Conservation (phyloP, 345 rosid species). For the Litchi chinensis region DNA sequence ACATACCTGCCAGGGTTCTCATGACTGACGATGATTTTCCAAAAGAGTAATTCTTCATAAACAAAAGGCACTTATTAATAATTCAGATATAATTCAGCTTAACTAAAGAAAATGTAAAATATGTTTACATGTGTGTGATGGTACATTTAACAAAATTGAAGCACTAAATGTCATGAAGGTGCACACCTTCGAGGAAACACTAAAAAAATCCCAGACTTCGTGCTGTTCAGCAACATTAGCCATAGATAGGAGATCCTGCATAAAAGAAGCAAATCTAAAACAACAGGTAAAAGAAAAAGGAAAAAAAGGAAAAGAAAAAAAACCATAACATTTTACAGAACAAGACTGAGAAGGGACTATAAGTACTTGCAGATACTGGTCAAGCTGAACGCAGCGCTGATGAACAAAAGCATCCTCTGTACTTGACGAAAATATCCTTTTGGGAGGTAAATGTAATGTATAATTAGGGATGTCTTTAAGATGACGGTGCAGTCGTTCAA, state of each 20-base stretch:
- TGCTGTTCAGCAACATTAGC: constrained; percentile 99
- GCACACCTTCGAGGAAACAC: constrained; percentile 82
- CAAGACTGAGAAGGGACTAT: constrained; percentile 22
- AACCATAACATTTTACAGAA: constrained; percentile 14
- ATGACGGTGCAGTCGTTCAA: constrained; percentile 87
- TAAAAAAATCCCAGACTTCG: constrained; percentile 99
- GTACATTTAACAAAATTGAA: background rate
- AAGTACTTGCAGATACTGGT: constrained; percentile 83
- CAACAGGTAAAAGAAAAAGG: constrained; percentile 5
- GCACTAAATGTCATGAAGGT: constrained; percentile 15
- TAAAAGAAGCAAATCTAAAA: constrained; percentile 24
- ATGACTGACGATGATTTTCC: constrained; percentile 95
- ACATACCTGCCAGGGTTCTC: constrained; percentile 90
- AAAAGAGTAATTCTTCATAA: constrained; percentile 84
- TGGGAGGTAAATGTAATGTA: constrained; percentile 95
- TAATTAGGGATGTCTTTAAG: constrained; percentile 98
- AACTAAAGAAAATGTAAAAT: background rate
- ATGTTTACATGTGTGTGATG: background rate
- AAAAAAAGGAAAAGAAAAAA: background rate
- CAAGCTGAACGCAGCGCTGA: constrained; percentile 98
- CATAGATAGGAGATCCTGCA: constrained; percentile 91
- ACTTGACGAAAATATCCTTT: constrained; percentile 98
- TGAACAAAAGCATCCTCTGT: constrained; percentile 97
- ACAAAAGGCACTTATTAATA: constrained; percentile 21
- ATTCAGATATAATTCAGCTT: constrained; percentile 15